phyloP scores from a whole-genome alignment of 805 yeast species.

The Sugiyamaella qingdaonensis region DNA sequence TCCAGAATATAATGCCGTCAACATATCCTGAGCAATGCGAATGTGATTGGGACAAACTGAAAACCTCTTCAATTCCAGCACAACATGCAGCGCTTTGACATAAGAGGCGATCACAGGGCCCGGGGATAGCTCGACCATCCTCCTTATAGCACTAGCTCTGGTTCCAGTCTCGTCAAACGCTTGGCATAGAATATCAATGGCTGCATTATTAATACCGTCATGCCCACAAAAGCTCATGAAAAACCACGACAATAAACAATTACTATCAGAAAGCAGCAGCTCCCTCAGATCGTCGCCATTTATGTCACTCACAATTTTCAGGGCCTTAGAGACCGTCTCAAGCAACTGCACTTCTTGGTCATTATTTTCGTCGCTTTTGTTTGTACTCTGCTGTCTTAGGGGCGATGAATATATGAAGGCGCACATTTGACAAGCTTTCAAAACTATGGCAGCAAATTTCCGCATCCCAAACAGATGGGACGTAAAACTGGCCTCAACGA shows the following conservation, averaged over 20 bases:
- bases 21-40: conserved; percentile 68
- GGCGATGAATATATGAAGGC: neutral
- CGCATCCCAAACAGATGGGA: neutral
- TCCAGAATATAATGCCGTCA: conserved; percentile 57
- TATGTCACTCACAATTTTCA: neutral
- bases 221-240: neutral
- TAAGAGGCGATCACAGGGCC: conserved; percentile 47
- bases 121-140: conserved; percentile 45
- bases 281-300: neutral
- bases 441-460: neutral
- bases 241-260: neutral
- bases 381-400: neutral
- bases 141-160: conserved; percentile 67
- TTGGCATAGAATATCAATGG: conserved; percentile 68
- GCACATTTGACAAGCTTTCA: neutral
- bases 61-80: conserved; percentile 47
- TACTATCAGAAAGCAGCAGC: neutral
- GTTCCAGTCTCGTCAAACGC: conserved; percentile 80
- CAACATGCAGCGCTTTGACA: conserved; percentile 41
- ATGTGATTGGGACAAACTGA: conserved; percentile 77
- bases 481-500: neutral
- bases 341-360: neutral
- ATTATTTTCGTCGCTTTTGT: neutral
- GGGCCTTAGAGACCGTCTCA: no score
- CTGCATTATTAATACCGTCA: conserved; percentile 33